These are phyloP conservation scores for Aspergillus asperescens DNA, from an alignment of 495 filamentous ascomycete species.

Conservation along the genomic window DNA sequence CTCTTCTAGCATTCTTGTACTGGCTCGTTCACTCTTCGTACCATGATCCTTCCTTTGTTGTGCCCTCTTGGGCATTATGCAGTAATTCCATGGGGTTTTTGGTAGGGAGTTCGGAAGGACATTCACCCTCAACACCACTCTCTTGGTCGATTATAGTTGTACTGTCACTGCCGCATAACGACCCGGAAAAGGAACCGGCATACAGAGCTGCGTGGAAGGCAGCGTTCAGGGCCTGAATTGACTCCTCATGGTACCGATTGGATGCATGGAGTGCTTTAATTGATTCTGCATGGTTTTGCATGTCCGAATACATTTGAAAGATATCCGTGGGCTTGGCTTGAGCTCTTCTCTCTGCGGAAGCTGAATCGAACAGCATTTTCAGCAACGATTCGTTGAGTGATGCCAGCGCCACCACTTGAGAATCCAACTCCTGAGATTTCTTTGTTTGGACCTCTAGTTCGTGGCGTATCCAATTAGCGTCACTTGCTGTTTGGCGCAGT, in stretches of 20 bases:
- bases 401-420: not conserved
- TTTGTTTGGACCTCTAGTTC: not conserved
- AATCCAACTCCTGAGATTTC: not conserved
- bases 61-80: not conserved
- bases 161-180: not conserved
- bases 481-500: not conserved
- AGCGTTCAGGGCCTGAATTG: not conserved
- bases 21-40: no score
- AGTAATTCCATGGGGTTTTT: not conserved
- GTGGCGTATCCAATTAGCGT: not conserved
- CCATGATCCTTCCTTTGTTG: not conserved
- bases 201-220: not conserved
- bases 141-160: not conserved
- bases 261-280: not conserved
- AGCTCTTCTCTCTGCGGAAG: not conserved
- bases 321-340: not conserved
- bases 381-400: slow-evolving; percentile 3
- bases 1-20: no score
- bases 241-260: not conserved
- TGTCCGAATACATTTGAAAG: not conserved
- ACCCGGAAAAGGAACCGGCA: not conserved
- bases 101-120: not conserved
- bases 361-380: not conserved
- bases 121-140: not conserved
- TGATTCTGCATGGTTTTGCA: not conserved